A percentile compares a stretch with the other conserved stretches of the same genome.
Conservation (phyloP, 768 basidiomycete species). For the Kwoniella europaea region DNA sequence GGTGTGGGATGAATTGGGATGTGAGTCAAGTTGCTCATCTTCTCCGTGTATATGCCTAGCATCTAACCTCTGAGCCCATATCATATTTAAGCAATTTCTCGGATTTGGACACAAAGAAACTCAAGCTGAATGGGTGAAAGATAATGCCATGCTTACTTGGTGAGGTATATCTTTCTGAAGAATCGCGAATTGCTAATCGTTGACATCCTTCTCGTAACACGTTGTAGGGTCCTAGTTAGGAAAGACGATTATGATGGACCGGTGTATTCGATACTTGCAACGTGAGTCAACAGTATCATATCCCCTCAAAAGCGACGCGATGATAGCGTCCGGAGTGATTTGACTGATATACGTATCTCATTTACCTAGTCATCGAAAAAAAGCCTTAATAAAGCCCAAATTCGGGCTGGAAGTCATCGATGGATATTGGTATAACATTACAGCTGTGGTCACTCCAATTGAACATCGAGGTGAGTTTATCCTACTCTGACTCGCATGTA, state of each 20-base stretch:
- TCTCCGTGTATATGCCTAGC: too few relatives aligned
- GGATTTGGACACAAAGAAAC: not conserved
- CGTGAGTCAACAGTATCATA: constrained; percentile 8
- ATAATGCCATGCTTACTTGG: not conserved
- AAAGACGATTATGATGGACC: constrained; percentile 18
- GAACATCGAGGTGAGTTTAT: constrained; percentile 1
- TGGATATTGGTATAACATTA: constrained; percentile 2
- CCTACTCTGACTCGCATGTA: too few relatives aligned
- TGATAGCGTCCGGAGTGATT: too few relatives aligned
- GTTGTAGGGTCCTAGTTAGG: constrained; percentile 14
- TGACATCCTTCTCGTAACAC: too few relatives aligned
- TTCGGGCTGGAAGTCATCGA: not conserved
- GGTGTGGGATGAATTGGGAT: not conserved
- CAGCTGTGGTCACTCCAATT: constrained; percentile 2
- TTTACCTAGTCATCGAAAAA: not conserved
- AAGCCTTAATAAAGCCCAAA: not conserved
- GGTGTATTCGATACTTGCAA: constrained; percentile 1
- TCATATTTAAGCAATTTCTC: not conserved
- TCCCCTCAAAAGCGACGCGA: too few relatives aligned
- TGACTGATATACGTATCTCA: too few relatives aligned
- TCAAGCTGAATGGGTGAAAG: not conserved
- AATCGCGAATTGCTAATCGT: too few relatives aligned
- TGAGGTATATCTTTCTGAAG: not conserved
- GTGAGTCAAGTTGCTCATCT: constrained; percentile 1
- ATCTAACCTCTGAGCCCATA: too few relatives aligned